Evolutionary conservation across 202 grass and related monocot species (phyloP).

Genomic region (Setaria italica): DNA sequence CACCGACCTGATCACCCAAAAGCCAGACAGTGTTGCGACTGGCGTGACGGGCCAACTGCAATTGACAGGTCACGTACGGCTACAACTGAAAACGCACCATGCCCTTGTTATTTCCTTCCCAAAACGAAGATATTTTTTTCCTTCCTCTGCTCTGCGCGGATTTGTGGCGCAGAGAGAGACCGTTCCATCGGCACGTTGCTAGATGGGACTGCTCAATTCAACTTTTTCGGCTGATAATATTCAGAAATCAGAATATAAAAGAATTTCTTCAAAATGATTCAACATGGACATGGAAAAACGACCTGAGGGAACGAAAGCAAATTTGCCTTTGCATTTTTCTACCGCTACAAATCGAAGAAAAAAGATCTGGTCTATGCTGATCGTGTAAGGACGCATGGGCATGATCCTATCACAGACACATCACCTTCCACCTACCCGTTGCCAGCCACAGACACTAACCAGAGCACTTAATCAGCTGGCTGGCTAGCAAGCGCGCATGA

Average conservation of each 20-base stretch:
- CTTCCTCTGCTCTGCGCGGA: not conserved
- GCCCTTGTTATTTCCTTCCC: not conserved
- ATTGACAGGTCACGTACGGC: not conserved
- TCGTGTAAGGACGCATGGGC: not conserved
- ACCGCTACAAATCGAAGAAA: not conserved
- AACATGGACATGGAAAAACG: not conserved
- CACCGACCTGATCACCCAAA: not conserved
- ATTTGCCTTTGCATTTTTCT: not conserved
- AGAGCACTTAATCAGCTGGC: not conserved
- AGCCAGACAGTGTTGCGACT: not conserved
- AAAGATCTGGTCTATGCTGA: not conserved
- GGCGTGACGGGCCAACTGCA: constrained; percentile 40
- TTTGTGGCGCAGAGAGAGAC: not conserved
- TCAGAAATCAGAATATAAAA: not conserved
- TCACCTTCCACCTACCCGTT: not conserved
- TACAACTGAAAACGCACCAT: not conserved
- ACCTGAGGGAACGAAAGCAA: not conserved
- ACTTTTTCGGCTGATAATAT: not conserved
- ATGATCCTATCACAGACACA: not conserved
- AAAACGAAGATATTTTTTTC: not conserved
- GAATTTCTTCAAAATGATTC: not conserved
- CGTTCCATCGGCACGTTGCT: not conserved
- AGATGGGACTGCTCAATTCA: not conserved
- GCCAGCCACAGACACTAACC: not conserved
- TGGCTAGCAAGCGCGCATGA: not conserved